Percentiles rank a stretch among this genome's conserved stretches.
phyloP scores from a whole-genome alignment of 805 yeast genomes.

The Candida coquimbonensis region DNA sequence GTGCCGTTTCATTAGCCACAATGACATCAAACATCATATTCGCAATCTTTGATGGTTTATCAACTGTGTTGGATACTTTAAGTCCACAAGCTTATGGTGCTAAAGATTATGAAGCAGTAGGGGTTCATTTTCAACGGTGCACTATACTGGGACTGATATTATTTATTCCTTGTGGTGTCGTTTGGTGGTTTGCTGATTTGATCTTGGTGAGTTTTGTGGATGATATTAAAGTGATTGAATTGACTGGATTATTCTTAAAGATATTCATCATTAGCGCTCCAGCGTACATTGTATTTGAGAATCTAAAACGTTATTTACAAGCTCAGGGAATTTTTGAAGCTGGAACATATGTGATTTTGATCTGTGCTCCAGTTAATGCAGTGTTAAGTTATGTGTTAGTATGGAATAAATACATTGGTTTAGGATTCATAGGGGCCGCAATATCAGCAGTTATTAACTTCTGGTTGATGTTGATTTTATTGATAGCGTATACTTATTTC shows the following conservation, averaged over 20 bases:
- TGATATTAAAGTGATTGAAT: constrained; percentile 42
- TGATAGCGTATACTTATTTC: constrained; percentile 23
- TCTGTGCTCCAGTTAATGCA: constrained; percentile 69
- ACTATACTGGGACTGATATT: constrained; percentile 39
- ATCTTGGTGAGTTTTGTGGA: constrained; percentile 40
- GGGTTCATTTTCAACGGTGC: constrained; percentile 68
- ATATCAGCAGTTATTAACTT: constrained; percentile 65
- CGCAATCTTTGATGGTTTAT: constrained; percentile 75
- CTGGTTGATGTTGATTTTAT: constrained; percentile 48
- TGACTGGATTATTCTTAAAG: constrained; percentile 47
- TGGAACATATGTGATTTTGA: constrained; percentile 56
- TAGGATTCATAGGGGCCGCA: constrained; percentile 82
- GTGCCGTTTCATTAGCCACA: constrained; percentile 76
- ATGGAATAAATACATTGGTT: constrained; percentile 54
- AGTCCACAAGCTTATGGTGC: constrained; percentile 87
- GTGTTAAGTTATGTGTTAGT: constrained; percentile 64
- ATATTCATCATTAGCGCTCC: constrained; percentile 65
- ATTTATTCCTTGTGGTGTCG: constrained; percentile 39
- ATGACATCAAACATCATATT: constrained; percentile 80
- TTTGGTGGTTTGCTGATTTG: constrained; percentile 57
- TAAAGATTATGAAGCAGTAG: constrained; percentile 60
- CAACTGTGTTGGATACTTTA: constrained; percentile 75
- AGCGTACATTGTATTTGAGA: constrained; percentile 69
- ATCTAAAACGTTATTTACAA: constrained; percentile 77
- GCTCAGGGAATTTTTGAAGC: constrained; percentile 87